A percentile compares a stretch with the other conserved stretches of the same genome.
These are phyloP conservation scores for Starmerella scarabaei DNA, from an alignment of 805 yeast genomes.

Conservation along the genomic window DNA sequence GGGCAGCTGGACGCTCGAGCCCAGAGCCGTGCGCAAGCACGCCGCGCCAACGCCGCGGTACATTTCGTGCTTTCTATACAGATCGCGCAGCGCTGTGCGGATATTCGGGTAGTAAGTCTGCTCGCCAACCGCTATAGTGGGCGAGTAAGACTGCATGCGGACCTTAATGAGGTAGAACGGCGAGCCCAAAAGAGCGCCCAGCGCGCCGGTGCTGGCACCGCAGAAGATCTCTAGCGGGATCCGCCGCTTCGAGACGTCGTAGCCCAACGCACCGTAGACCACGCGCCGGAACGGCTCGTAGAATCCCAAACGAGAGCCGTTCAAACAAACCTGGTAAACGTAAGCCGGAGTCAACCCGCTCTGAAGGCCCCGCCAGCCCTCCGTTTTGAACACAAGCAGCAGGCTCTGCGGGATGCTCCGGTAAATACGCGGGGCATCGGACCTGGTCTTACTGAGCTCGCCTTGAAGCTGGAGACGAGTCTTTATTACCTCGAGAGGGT, in stretches of 20 bases:
- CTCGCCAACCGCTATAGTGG: conserved; percentile 60
- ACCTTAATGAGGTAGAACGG: conserved; percentile 90
- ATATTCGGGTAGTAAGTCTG: conserved; percentile 76
- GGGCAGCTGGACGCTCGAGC: conserved; percentile 91
- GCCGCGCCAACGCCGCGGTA: conserved; percentile 94
- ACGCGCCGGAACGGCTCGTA: conserved; percentile 73
- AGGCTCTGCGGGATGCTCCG: conserved; percentile 81
- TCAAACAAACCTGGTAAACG: conserved; percentile 75
- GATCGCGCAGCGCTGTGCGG: conserved; percentile 51
- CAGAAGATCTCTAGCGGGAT: conserved; percentile 59
- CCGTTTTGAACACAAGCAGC: conserved; percentile 54
- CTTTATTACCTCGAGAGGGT: conserved; percentile 89
- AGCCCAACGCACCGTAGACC: conserved; percentile 43
- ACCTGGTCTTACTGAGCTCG: conserved; percentile 43
- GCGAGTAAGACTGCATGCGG: conserved; percentile 88
- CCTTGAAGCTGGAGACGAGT: conserved; percentile 96
- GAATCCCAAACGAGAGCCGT: conserved; percentile 88
- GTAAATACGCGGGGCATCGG: conserved; percentile 42
- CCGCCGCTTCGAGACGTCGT: conserved; percentile 37
- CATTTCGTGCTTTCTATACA: conserved; percentile 59
- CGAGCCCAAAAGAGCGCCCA: conserved; percentile 82
- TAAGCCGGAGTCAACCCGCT: conserved; percentile 85
- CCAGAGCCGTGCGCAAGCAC: conserved; percentile 83
- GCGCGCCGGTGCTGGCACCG: conserved; percentile 74
- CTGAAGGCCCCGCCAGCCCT: conserved; percentile 80